These are phyloP conservation scores for Myxozyma geophila DNA, from an alignment of 805 yeast genomes.

Conservation along the genomic window DNA sequence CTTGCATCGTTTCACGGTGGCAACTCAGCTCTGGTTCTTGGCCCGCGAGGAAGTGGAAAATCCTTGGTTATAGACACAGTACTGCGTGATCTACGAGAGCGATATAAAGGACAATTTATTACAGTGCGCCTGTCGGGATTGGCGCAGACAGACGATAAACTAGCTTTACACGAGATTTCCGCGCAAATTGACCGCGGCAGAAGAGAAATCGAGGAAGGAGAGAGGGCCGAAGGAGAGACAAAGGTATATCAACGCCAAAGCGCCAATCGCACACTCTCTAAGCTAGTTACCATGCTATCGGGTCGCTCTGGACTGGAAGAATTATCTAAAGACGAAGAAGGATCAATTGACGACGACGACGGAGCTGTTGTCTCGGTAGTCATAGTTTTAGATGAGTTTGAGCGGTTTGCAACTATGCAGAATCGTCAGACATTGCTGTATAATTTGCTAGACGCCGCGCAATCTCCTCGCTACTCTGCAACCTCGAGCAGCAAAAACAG, in stretches of 20 bases:
- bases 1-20: constrained; percentile 55
- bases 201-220: constrained; percentile 17
- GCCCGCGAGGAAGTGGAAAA: constrained; percentile 82
- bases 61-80: constrained; percentile 65
- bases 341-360: constrained; percentile 12
- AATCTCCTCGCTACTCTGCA: constrained; percentile 49
- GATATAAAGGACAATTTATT: constrained; percentile 57
- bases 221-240: background rate
- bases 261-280: constrained; percentile 22
- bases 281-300: constrained; percentile 39
- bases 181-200: constrained; percentile 68
- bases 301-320: constrained; percentile 40
- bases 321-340: constrained; percentile 25
- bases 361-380: constrained; percentile 58
- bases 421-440: constrained; percentile 82
- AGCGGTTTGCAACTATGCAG: constrained; percentile 65
- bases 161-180: constrained; percentile 85
- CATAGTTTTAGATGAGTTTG: constrained; percentile 84
- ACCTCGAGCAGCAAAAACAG: constrained; percentile 38
- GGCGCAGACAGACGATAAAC: constrained; percentile 71
- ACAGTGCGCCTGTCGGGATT: constrained; percentile 69
- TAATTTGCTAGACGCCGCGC: constrained; percentile 86
- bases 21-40: constrained; percentile 77
- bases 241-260: constrained; percentile 1
- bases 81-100: constrained; percentile 50